These are phyloP conservation scores for Pseudocercospora musae DNA, from an alignment of 2,329 filamentous ascomycete genomes.

Conservation along the genomic window DNA sequence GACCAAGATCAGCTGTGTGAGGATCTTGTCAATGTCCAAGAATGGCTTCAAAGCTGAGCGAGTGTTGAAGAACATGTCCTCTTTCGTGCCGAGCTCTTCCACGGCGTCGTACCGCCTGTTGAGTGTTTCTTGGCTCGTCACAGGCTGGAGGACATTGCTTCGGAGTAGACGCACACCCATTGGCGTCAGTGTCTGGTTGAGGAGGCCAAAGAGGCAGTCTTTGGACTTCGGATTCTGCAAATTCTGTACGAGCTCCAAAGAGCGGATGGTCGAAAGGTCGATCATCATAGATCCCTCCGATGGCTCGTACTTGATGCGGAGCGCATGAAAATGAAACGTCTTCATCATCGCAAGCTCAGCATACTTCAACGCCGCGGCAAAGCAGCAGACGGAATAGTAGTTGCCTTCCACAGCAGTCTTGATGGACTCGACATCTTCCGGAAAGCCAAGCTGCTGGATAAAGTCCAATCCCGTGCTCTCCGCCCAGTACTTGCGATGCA, in stretches of 20 bases:
- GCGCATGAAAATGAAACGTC: slow-evolving; percentile 71
- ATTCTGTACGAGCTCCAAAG: slow-evolving; percentile 88
- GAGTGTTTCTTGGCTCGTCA: slow-evolving; percentile 68
- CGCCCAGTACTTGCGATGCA: slow-evolving; percentile 81
- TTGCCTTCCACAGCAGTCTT: slow-evolving; percentile 78
- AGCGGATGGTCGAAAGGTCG: slow-evolving; percentile 80
- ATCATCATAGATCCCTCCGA: slow-evolving; percentile 96
- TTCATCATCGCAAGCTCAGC: slow-evolving; percentile 67
- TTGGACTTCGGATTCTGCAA: slow-evolving; percentile 72
- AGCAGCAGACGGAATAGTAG: slow-evolving; percentile 79
- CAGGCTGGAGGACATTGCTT: slow-evolving; percentile 84
- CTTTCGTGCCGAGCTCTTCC: slow-evolving; percentile 74
- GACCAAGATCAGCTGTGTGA: slow-evolving; percentile 81
- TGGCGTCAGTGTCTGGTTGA: slow-evolving; percentile 80
- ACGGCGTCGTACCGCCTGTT: slow-evolving; percentile 74
- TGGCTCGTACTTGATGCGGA: slow-evolving; percentile 81
- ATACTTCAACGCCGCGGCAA: slow-evolving; percentile 84
- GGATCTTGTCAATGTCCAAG: slow-evolving; percentile 72
- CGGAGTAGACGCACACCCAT: slow-evolving; percentile 85
- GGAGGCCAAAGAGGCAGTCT: slow-evolving; percentile 75
- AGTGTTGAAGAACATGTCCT: slow-evolving; percentile 78
- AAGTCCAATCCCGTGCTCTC: slow-evolving; percentile 74
- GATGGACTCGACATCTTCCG: slow-evolving; percentile 74
- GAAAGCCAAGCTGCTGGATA: slow-evolving; percentile 74
- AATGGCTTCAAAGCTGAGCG: slow-evolving; percentile 74